Conservation (phyloP, 768 basidiomycete species). For the Calocera viscosa region DNA sequence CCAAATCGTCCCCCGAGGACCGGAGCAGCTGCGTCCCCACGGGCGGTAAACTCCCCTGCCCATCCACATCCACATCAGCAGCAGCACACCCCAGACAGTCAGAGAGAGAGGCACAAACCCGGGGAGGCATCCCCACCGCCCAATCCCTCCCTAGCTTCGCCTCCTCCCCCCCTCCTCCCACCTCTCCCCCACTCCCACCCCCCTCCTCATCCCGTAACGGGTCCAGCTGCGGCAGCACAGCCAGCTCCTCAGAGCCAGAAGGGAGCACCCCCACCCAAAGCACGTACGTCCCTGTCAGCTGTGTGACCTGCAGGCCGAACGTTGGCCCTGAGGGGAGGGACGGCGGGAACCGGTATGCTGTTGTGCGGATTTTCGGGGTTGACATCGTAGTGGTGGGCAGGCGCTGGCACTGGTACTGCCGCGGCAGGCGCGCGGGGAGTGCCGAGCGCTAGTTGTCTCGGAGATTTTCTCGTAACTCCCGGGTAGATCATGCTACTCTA, state of each 20-base stretch:
- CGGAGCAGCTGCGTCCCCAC: slow-evolving; percentile 56
- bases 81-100: too few species aligned
- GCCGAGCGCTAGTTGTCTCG: too few species aligned
- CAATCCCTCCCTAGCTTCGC: neutral
- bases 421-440: too few species aligned
- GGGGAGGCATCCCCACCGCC: neutral
- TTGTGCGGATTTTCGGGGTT: neutral
- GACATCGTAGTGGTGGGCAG: neutral
- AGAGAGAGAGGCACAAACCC: neutral
- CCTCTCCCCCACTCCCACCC: neutral
- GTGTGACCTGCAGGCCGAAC: neutral
- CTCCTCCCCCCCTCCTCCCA: neutral
- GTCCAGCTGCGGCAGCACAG: neutral
- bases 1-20: slow-evolving; percentile 46
- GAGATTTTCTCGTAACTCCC: too few species aligned
- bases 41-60: slow-evolving; percentile 19
- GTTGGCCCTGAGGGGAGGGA: neutral
- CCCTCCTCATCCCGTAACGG: neutral
- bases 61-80: too few species aligned
- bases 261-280: neutral
- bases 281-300: neutral
- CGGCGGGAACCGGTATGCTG: neutral
- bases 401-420: neutral
- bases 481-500: too few species aligned
- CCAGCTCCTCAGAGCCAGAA: neutral